A percentile compares a stretch with the other conserved stretches of the same genome.
Conservation (phyloP, 2,329 filamentous ascomycete genomes). For the Paraphaeosphaeria minitans region DNA sequence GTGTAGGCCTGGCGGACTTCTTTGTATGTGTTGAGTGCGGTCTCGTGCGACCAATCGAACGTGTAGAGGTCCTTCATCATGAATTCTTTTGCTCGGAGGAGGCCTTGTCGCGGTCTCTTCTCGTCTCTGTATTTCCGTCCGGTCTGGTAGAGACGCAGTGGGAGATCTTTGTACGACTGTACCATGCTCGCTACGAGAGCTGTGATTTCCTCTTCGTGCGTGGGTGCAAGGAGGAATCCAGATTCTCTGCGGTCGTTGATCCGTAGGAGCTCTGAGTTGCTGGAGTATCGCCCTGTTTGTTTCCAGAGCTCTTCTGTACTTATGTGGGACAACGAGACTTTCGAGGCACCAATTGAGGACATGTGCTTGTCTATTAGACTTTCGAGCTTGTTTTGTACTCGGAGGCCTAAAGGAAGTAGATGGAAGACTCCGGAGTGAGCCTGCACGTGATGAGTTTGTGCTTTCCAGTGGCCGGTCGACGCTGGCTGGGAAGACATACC, state of each 20-base stretch:
- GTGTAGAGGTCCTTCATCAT: slow-evolving; percentile 99
- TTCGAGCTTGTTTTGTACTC: slow-evolving; percentile 89
- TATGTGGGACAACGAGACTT: slow-evolving; percentile 80
- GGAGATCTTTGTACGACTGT: slow-evolving; percentile 84
- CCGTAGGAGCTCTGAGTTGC: slow-evolving; percentile 81
- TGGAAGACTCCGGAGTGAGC: slow-evolving; percentile 92
- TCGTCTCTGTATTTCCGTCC: slow-evolving; percentile 95
- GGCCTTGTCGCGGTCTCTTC: slow-evolving; percentile 81
- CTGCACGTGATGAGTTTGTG: slow-evolving; percentile 50
- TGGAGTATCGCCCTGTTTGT: slow-evolving; percentile 78
- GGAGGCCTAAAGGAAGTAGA: slow-evolving; percentile 81
- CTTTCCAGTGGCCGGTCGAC: background rate
- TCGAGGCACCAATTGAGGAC: slow-evolving; percentile 78
- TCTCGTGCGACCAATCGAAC: slow-evolving; percentile 72
- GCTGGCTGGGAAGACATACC: slow-evolving; percentile 23
- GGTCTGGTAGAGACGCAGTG: slow-evolving; percentile 88
- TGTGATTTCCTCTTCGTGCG: slow-evolving; percentile 97
- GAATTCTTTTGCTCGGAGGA: slow-evolving; percentile 88
- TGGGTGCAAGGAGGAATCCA: slow-evolving; percentile 81
- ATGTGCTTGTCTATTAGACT: slow-evolving; percentile 87
- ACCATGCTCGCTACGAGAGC: slow-evolving; percentile 73
- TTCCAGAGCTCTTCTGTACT: slow-evolving; percentile 85
- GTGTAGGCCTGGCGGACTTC: slow-evolving; percentile 75
- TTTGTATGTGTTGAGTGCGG: slow-evolving; percentile 81
- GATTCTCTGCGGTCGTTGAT: slow-evolving; percentile 78